phyloP scores from a whole-genome alignment of 139 green algal species.

The Edaphochlamys debaryana region DNA sequence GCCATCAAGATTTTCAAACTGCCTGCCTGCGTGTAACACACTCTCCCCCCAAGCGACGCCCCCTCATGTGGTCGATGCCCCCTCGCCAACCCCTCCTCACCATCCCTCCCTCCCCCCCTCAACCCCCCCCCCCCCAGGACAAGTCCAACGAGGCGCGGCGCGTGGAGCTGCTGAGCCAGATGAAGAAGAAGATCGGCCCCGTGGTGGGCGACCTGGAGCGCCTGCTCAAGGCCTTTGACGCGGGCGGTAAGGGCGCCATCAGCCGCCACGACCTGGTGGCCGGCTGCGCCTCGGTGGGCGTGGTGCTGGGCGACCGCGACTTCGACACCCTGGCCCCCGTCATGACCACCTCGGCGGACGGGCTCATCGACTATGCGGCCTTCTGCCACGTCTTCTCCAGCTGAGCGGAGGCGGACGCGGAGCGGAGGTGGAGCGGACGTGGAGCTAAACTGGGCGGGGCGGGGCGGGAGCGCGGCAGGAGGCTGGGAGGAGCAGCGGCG shows the following conservation, averaged over 20 bases:
- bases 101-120: too few relatives aligned
- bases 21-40: too few relatives aligned
- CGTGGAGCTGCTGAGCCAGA: slow-evolving; percentile 38
- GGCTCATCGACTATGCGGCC: slow-evolving; percentile 46
- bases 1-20: too few relatives aligned
- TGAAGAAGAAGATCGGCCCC: slow-evolving; percentile 54
- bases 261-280: slow-evolving; percentile 54
- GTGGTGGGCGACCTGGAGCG: slow-evolving; percentile 46
- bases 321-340: slow-evolving; percentile 50
- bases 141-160: slow-evolving; percentile 42
- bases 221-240: slow-evolving; percentile 43
- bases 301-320: slow-evolving; percentile 69
- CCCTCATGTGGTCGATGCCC: too few relatives aligned
- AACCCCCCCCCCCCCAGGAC: slow-evolving; percentile 15
- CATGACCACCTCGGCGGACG: slow-evolving; percentile 43
- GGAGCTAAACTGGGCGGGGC: too few relatives aligned
- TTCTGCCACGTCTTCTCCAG: slow-evolving; percentile 46
- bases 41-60: too few relatives aligned
- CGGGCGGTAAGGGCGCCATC: slow-evolving; percentile 39
- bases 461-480: too few relatives aligned
- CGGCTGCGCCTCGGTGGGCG: slow-evolving; percentile 65
- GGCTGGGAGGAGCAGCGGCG: too few relatives aligned
- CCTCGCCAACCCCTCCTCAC: too few relatives aligned
- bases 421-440: too few relatives aligned
- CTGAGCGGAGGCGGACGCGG: neutral